Base-by-base conservation (phyloP, 441 rosid species). In the Gossypium davidsonii region DNA sequence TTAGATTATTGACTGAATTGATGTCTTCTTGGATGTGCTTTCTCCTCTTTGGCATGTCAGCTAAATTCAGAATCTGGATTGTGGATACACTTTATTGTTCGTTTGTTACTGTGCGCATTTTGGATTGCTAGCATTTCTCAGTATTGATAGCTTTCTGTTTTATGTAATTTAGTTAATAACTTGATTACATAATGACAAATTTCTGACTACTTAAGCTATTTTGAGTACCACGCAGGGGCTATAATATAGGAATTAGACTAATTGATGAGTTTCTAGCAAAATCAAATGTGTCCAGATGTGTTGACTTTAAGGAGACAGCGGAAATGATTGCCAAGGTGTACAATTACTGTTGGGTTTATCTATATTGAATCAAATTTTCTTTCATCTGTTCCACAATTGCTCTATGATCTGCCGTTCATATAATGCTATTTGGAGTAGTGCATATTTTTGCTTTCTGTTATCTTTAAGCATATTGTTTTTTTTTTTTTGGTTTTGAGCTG, bases 221-320 rank as follows among this genome's bases (percentile, higher is more conserved):
- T 20, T 60, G 12, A 60, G 63, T 76, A 12, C 48, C 59, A 77
- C 84, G 80, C 82, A 92, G 94, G 98, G 98, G 99, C 49, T 92
- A 94, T 79, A 94, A 92, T 75, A 92, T 94, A 76, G 98, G 97
- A 60, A 86, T 92, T 78, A 85, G 97, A 66, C 81, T 91, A 76
- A 87, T 94, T 75, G 98, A 94, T 59, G 96, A 94, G 84, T 91
- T 94, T 77, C 83, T 94, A 44, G 97, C 97, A 11, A 94, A 91
- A 83, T 90, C 99, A 48, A 90, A 91, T 79, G 89, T 91, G 56
- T 77, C 86, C 74, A 90, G 94, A 87, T 94, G 99, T 39, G 90
- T 91, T 26, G 93, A 94, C 87, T 94, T 94, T 65, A 94, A 77
- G 85, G 98, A 92, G 86, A 94, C 97, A 25, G 89, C 93, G 70